Evolutionary conservation across 768 basidiomycete genomes (phyloP).

Genomic region (Naganishia vaughanmartiniae): DNA sequence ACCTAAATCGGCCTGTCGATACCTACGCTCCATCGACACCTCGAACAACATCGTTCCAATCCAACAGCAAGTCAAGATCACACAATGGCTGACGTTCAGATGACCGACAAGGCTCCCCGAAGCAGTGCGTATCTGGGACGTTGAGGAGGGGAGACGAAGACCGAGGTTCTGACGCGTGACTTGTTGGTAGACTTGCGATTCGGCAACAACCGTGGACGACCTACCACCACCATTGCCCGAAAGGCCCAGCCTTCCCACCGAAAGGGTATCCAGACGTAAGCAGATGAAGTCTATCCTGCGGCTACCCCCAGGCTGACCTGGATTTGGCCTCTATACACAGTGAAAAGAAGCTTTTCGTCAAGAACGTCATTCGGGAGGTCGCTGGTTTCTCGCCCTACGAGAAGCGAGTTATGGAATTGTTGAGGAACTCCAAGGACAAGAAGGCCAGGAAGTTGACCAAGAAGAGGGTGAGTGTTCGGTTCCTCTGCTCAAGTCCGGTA

Average conservation of each 20-base stretch:
- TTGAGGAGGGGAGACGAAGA: background rate
- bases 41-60: background rate
- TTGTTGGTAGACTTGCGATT: slow-evolving; percentile 67
- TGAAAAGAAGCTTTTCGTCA: slow-evolving; percentile 88
- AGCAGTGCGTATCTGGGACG: slow-evolving; percentile 15
- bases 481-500: background rate
- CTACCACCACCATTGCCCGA: slow-evolving; percentile 79
- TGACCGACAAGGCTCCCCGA: slow-evolving; percentile 28
- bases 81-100: slow-evolving; percentile 25
- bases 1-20: background rate
- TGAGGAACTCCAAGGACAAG: slow-evolving; percentile 99
- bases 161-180: background rate
- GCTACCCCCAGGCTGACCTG: background rate
- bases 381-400: slow-evolving; percentile 97
- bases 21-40: background rate
- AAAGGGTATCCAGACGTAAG: slow-evolving; percentile 76
- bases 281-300: background rate
- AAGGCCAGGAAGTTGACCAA: slow-evolving; percentile 98
- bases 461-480: slow-evolving; percentile 76
- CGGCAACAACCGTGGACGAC: slow-evolving; percentile 83
- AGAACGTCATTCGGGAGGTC: slow-evolving; percentile 91
- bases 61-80: slow-evolving; percentile 21
- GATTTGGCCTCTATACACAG: slow-evolving; percentile 28
- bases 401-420: slow-evolving; percentile 93
- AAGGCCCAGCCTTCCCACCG: slow-evolving; percentile 75